phyloP scores from a whole-genome alignment of 305 asterid species.

The Ilex paraguariensis region DNA sequence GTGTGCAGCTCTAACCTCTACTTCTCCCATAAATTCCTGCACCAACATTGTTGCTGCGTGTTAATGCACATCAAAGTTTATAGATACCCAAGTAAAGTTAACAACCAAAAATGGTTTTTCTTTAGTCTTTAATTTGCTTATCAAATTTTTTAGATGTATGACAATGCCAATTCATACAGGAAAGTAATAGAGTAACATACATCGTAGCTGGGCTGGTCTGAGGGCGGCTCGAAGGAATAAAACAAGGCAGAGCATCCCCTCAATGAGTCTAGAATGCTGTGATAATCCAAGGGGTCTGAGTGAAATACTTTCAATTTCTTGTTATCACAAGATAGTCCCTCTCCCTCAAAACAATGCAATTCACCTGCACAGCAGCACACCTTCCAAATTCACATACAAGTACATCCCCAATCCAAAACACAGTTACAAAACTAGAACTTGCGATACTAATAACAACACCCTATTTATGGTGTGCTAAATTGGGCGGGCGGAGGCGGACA shows the following conservation, averaged over 20 bases:
- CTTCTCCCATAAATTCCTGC: conserved; percentile 79
- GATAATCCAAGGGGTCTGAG: conserved; percentile 84
- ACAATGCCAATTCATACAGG: no score
- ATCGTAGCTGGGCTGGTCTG: conserved; percentile 65
- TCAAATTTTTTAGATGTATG: no score
- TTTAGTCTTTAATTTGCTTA: no score
- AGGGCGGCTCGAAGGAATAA: conserved; percentile 78
- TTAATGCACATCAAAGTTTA: no score
- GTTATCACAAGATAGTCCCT: conserved; percentile 30
- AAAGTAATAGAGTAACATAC: conserved; percentile 28
- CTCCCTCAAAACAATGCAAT: conserved; percentile 26
- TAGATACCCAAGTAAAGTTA: no score
- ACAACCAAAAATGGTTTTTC: no score
- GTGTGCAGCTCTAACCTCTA: conserved; percentile 97
- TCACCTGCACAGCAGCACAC: conserved; percentile 32
- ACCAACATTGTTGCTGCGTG: neutral
- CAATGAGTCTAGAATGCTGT: conserved; percentile 73
- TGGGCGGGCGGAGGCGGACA: no score
- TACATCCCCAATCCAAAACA: no score
- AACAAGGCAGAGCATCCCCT: conserved; percentile 78
- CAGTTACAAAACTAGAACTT: no score
- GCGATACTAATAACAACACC: no score
- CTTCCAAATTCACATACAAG: neutral
- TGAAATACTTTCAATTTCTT: conserved; percentile 55
- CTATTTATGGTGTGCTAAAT: no score